Conservation (phyloP, 108 stramenopile genomes). For the Pseudonitzschia delicatissima region DNA sequence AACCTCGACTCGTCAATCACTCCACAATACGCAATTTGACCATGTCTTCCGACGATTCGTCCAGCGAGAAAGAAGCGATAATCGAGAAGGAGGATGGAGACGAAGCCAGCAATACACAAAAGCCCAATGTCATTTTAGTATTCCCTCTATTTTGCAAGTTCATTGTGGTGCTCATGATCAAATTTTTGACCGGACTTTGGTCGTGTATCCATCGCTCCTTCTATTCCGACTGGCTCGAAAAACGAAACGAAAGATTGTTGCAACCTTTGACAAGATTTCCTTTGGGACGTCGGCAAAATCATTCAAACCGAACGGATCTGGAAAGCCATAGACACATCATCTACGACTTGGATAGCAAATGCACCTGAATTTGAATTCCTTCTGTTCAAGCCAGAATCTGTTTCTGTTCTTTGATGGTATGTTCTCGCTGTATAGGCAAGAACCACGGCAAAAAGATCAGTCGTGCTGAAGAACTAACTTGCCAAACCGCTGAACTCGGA, state of each 20-base stretch:
- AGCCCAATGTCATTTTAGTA: slow-evolving; percentile 19
- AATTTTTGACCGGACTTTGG: slow-evolving; percentile 66
- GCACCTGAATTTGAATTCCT: no score
- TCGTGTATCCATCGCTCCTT: slow-evolving; percentile 59
- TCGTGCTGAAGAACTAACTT: no score
- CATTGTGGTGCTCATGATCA: slow-evolving; percentile 56
- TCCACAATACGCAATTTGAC: no score
- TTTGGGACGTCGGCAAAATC: not conserved
- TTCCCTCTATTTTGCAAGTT: slow-evolving; percentile 59
- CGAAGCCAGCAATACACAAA: slow-evolving; percentile 3
- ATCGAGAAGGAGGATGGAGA: not conserved
- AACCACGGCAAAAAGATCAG: no score
- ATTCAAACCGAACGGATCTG: slow-evolving; percentile 2
- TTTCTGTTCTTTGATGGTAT: no score
- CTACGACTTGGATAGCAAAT: no score
- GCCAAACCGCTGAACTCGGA: no score
- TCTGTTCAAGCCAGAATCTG: no score
- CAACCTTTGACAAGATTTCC: slow-evolving; percentile 19
- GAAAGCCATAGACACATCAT: no score
- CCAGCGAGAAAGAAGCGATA: not conserved
- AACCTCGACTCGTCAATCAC: no score
- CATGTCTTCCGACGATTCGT: no score
- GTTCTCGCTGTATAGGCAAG: no score
- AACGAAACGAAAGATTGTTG: slow-evolving; percentile 43
- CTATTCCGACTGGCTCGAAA: slow-evolving; percentile 46